Conservation (phyloP, 495 filamentous ascomycete species). For the Trichodelitschia bisporula region DNA sequence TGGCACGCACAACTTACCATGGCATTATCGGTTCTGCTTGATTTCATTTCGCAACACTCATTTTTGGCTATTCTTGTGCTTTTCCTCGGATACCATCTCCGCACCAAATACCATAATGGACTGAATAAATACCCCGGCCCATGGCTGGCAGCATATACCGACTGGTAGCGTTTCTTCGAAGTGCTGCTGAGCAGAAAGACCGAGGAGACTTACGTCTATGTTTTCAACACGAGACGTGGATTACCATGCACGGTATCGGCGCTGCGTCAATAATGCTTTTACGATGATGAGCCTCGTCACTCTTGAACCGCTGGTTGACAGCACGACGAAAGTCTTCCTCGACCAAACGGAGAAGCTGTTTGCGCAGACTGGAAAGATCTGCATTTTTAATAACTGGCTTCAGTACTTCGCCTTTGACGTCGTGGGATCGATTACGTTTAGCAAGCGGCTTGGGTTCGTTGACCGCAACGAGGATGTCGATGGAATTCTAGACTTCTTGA, state of each 20-base stretch:
- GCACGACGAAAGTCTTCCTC: slow-evolving; percentile 34
- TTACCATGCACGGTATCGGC: slow-evolving; percentile 46
- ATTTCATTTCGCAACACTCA: too few species aligned
- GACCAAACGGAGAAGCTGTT: slow-evolving; percentile 37
- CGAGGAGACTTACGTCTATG: slow-evolving; percentile 39
- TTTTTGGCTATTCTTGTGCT: too few species aligned
- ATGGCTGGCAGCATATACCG: slow-evolving; percentile 38
- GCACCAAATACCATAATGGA: slow-evolving; percentile 31
- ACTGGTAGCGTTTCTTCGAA: slow-evolving; percentile 46
- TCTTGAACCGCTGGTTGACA: slow-evolving; percentile 52
- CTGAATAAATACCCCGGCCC: slow-evolving; percentile 43
- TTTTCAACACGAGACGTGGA: slow-evolving; percentile 54
- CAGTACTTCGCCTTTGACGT: slow-evolving; percentile 67
- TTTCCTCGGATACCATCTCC: too few species aligned
- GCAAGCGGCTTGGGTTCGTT: slow-evolving; percentile 16
- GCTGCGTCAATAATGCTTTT: slow-evolving; percentile 46
- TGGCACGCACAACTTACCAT: too few species aligned
- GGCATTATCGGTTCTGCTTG: too few species aligned
- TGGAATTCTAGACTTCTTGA: slow-evolving; percentile 18
- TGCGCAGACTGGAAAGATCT: slow-evolving; percentile 22
- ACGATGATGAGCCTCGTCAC: slow-evolving; percentile 45
- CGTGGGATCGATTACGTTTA: slow-evolving; percentile 25
- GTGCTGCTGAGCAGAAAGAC: slow-evolving; percentile 34
- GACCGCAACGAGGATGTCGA: slow-evolving; percentile 18
- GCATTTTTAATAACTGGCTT: slow-evolving; percentile 48